Base-by-base conservation (phyloP, 371 early-diverging fungal species). In the Nosema muscidifuracis region DNA sequence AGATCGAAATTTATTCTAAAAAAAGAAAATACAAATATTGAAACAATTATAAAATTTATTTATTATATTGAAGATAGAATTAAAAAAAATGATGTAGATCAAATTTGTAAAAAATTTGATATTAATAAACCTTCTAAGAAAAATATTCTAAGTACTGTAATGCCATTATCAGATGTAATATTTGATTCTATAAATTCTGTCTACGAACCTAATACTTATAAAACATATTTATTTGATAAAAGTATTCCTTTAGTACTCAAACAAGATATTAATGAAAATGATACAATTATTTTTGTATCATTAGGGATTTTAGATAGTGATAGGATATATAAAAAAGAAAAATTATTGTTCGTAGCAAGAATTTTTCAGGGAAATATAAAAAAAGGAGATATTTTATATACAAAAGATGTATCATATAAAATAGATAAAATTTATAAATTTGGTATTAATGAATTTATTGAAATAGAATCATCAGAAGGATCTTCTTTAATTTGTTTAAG, bases 341-440 rank as follows among this genome's bases (percentile, higher is more conserved):
- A 65, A 47, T 2, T 80, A 18, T 26, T 80, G 12, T 77, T 77
- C 68, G 67, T 77, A 6, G 44, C 70, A 20, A 66, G 72, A 38
- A 4, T 77, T 2, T 60, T 69, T 62, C 7, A 65, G 16, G 71
- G 76, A 9, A 70, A 24, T 20, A 18, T 80, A 43, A 58, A 53
- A 22, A 60, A 20, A 30, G 64, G 62, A 0, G 68, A 66, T 31
- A 16, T n/a, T 12, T 26, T 79, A 3, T 76, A 63, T 53, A 44
- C 22, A 66, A 43, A 51, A 7, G 47, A 61, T 2, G 47, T 33
- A 0, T 57, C 9, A 13, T 12, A n/a, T 24, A 36, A 28, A 30
- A 66, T 81, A 43, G 65, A 73, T 42, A 34, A 61, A 31, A 67
- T 81, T 26, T 75, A 55, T 66, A 40, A 9, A 30, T 81, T 78